Evolutionary conservation across 345 rosid genomes (phyloP), one percentile per base, ranked within the genome.

Genomic region (rapeseed (Brassica napus)): DNA sequence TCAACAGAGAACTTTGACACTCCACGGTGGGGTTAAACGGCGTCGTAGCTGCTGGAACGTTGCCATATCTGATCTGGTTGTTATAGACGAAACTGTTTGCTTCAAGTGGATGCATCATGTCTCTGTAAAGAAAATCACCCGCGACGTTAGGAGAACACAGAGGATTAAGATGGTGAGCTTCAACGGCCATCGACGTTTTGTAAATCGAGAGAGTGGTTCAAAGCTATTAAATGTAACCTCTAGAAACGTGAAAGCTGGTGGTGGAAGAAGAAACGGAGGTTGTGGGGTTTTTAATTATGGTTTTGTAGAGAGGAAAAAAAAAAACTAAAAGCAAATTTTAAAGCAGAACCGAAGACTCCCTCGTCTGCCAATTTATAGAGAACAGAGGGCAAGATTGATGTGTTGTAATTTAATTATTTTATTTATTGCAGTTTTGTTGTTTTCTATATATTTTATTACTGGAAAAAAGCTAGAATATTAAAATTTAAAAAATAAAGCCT

Each of bases 161-260:
- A 64, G 55, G 82, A 72, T 76, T 85, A 24, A 81, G 88, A 68
- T 84, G 87, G 52, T 85, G 78, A 28, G 94, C 92, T 69, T 90
- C 94, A 11, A 90, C 92, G 26, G 92, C 92, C 94, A 90, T 90
- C 0, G 16, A 61, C 6, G 49, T 54, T 15, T 30, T 44, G 64
- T 32, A 8, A 21, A 34, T 55, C 7, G 31, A 4, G 21, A 62
- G 31, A 52, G 59, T 67, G 4, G 68, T 71, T 62, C 42, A 64
- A 77, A 62, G 26, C 4, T 62, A 62, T 52, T 71, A 52, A 54
- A 57, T 71, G 72, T 7, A 69, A 59, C 15, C 61, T 39, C 34
- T 35, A 35, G 14, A 39, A 77, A 77, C 81, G 65, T 77, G 77
- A 58, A 67, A 32, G 67, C 59, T 57, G 70, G 68, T 39, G 74